phyloP scores from a whole-genome alignment of 2,329 filamentous ascomycete species.

The Pseudopithomyces chartarum region DNA sequence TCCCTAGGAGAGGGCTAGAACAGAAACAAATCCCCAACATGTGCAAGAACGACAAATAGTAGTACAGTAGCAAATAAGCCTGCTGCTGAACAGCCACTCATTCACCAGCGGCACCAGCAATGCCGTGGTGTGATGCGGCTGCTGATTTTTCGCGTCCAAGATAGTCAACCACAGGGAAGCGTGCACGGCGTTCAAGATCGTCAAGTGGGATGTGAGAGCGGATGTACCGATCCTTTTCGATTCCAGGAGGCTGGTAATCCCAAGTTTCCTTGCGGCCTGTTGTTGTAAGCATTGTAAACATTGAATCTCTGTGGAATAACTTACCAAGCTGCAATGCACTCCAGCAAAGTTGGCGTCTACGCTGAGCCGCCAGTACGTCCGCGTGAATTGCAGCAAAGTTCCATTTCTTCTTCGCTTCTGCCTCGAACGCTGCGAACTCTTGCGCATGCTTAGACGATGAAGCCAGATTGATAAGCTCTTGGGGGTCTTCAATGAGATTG shows the following conservation, averaged over 20 bases:
- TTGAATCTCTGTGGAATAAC: background rate
- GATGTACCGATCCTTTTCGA: constrained; percentile 74
- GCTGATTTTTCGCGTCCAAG: constrained; percentile 46
- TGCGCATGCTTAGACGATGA: constrained; percentile 48
- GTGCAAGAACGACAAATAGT: background rate
- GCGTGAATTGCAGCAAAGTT: constrained; percentile 78
- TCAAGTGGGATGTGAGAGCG: constrained; percentile 81
- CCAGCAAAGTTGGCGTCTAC: constrained; percentile 79
- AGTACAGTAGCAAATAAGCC: background rate
- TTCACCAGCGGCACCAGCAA: constrained; percentile 43
- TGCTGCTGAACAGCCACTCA: constrained; percentile 13
- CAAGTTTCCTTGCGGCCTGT: constrained; percentile 64
- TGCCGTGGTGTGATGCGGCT: constrained; percentile 38
- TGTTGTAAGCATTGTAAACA: constrained; percentile 10
- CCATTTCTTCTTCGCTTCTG: constrained; percentile 78
- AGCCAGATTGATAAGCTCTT: constrained; percentile 76
- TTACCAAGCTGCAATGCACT: constrained; percentile 75
- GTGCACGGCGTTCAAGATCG: constrained; percentile 75
- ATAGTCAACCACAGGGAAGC: constrained; percentile 66
- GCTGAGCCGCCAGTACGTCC: constrained; percentile 76
- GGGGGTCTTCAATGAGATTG: constrained; percentile 75
- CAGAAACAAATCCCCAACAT: background rate
- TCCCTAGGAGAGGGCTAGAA: background rate
- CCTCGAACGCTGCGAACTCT: constrained; percentile 65
- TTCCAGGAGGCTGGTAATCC: constrained; percentile 80